phyloP scores from a whole-genome alignment of 306 rosid species.

The Inga oerstediana region DNA sequence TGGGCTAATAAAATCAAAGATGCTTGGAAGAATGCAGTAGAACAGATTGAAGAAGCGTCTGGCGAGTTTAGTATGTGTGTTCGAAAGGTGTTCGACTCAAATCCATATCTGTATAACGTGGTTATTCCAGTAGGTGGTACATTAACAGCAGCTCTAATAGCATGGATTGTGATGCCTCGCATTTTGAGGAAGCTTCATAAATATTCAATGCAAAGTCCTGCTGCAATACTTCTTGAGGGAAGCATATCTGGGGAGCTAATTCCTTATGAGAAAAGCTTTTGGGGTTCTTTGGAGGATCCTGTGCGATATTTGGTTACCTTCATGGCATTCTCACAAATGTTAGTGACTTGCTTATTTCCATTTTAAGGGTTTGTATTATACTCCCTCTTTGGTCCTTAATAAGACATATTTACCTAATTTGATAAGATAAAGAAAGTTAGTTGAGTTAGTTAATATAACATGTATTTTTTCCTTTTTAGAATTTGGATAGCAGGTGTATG shows the following conservation, averaged over 20 bases:
- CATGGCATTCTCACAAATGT: constrained; percentile 87
- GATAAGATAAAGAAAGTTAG: too few relatives aligned
- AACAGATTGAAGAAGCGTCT: constrained; percentile 68
- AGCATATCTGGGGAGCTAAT: constrained; percentile 38
- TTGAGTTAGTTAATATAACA: too few relatives aligned
- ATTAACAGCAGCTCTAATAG: constrained; percentile 65
- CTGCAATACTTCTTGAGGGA: constrained; percentile 49
- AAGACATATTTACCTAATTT: too few relatives aligned
- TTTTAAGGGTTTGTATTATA: not conserved
- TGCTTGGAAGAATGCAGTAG: constrained; percentile 59
- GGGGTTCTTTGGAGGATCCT: constrained; percentile 97
- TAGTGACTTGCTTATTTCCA: constrained; percentile 37
- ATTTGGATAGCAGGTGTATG: too few relatives aligned
- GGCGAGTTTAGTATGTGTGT: constrained; percentile 58
- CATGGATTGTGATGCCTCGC: constrained; percentile 90
- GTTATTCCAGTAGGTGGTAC: constrained; percentile 68
- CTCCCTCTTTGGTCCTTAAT: too few relatives aligned
- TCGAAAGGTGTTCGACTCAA: constrained; percentile 61
- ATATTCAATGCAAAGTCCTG: constrained; percentile 63
- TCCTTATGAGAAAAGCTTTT: constrained; percentile 84
- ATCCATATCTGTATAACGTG: constrained; percentile 65
- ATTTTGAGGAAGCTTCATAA: constrained; percentile 74
- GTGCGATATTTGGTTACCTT: constrained; percentile 78
- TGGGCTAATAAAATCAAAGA: constrained; percentile 59
- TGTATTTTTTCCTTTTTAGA: too few relatives aligned